Evolutionary conservation across 2,329 filamentous ascomycete species (phyloP), one percentile per base, ranked within the genome.

Genomic region (Xylaria sp.): DNA sequence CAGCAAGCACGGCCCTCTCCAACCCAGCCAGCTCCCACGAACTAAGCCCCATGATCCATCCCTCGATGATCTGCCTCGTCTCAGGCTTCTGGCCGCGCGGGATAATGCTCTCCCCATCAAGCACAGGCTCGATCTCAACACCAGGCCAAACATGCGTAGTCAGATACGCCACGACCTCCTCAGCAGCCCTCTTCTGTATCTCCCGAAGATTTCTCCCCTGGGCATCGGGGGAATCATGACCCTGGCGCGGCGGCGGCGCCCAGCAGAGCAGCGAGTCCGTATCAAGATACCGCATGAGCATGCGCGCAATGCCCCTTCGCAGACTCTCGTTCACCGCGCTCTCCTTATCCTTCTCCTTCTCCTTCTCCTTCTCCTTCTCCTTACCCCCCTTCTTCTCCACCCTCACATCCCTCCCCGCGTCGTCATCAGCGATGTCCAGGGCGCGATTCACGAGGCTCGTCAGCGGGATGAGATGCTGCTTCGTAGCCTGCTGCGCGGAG

Each of bases 221-320:
- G 5, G 61, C 69, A 8, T 71, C 65, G 5, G 64, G 84, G 64
- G 85, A 84, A 51, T 79, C 80, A 3, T 86, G 82, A 35, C 83
- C 79, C 48, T 60, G 57, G 16, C 89, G 81, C 1, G 85, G 83
- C 1, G 84, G 83, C 48, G 88, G 85, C 27, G 86, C 93, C 93
- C 94, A 97, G 86, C 95, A 98, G 1, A 99, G 88, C 42, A 98
- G 83, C 0, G 93, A 94, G 81, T 99, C 96, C 0, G 96, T 98
- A 75, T 94, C 90, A 29, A 99, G 87, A 80, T 98, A 98, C 55
- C 92, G 88, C 85, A 98, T 87, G 60, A 96, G 82, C 71, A 89
- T 90, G 21, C 83, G 84, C 18, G 91, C 82, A 55, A 98, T 90
- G 48, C 86, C 83, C 0, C 86, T 78, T 42, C 94, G 87, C 44